Conservation (phyloP, 768 basidiomycete species). For the Tubosaeta brunneosetosa region DNA sequence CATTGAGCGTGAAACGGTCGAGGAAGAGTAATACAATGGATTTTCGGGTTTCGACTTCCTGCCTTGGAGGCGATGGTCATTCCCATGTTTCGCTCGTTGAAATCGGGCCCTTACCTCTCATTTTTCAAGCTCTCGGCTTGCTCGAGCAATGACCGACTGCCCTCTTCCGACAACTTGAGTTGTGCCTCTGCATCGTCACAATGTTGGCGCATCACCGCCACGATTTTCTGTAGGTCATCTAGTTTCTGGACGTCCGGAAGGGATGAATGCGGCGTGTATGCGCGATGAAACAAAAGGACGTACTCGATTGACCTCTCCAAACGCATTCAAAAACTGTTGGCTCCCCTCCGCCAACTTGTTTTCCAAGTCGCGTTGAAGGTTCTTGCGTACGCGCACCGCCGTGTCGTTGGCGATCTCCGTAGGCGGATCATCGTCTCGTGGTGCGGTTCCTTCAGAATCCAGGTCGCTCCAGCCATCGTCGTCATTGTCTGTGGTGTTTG, state of each 20-base stretch:
- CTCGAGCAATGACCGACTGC: slow-evolving; percentile 76
- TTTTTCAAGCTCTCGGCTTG: slow-evolving; percentile 71
- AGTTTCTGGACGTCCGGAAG: slow-evolving; percentile 58
- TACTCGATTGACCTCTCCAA: slow-evolving; percentile 88
- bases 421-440: slow-evolving; percentile 9
- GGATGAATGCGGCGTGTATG: neutral
- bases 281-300: slow-evolving; percentile 22
- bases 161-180: slow-evolving; percentile 66
- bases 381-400: slow-evolving; percentile 71
- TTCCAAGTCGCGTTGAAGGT: slow-evolving; percentile 83
- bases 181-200: slow-evolving; percentile 84
- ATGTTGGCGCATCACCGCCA: slow-evolving; percentile 71
- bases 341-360: slow-evolving; percentile 77
- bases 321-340: slow-evolving; percentile 73
- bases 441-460: slow-evolving; percentile 7
- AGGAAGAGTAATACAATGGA: slow-evolving; percentile 79
- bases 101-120: slow-evolving; percentile 51
- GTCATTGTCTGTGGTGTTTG: slow-evolving; percentile 31
- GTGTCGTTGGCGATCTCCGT: slow-evolving; percentile 50
- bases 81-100: neutral
- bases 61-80: slow-evolving; percentile 36
- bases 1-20: slow-evolving; percentile 74
- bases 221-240: slow-evolving; percentile 68
- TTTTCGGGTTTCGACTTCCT: slow-evolving; percentile 64
- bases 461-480: slow-evolving; percentile 29